Percentiles rank a stretch among this genome's conserved stretches.
phyloP scores from a whole-genome alignment of 805 yeast genomes.

The Myxozyma vanderwaltii region DNA sequence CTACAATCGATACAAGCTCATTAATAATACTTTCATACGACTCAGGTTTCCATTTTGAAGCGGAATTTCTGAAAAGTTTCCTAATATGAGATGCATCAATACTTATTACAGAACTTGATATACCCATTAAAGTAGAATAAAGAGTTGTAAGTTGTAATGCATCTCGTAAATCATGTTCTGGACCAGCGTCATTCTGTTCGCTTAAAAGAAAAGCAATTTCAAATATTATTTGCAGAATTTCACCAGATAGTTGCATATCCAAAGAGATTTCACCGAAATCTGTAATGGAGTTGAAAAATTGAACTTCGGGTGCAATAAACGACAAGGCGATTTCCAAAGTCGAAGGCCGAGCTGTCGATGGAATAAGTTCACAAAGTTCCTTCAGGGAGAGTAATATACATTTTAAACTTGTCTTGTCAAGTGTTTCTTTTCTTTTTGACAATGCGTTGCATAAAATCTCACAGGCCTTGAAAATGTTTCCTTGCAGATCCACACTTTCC shows the following conservation, averaged over 20 bases:
- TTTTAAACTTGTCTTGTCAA: neutral
- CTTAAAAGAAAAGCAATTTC: constrained; percentile 2
- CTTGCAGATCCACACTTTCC: neutral
- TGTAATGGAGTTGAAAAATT: neutral
- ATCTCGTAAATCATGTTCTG: neutral
- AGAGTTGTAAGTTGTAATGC: neutral
- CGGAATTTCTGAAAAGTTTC: neutral
- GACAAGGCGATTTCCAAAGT: neutral
- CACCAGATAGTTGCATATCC: neutral
- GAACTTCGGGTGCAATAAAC: neutral
- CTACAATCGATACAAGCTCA: neutral
- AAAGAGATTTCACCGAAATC: neutral
- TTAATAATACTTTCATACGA: neutral
- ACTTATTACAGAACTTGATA: neutral
- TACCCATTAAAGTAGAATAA: neutral
- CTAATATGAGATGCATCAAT: neutral
- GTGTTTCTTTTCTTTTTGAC: neutral
- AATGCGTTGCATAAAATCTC: neutral
- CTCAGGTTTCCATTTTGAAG: neutral
- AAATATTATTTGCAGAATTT: constrained; percentile 7
- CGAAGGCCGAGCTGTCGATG: neutral
- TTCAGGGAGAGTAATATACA: neutral
- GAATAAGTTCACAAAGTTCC: neutral
- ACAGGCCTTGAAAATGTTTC: neutral
- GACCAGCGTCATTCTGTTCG: neutral